A percentile compares a stretch with the other conserved stretches of the same genome.
Conservation (phyloP, 2,329 filamentous ascomycete genomes). For the Paecilomyces sp. region DNA sequence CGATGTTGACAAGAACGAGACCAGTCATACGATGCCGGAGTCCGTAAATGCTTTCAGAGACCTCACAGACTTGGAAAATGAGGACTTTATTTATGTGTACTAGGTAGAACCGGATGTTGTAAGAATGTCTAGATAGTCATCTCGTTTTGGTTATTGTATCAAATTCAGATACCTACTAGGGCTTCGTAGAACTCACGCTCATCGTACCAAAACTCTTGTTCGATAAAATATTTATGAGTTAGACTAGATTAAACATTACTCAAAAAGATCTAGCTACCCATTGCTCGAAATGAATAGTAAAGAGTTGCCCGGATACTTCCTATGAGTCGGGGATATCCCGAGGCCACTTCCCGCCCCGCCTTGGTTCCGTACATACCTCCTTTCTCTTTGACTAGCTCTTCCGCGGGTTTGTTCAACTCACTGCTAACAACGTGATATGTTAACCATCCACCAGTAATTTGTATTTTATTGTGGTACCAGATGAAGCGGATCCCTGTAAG, state of each 20-base stretch:
- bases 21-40: conserved; percentile 17
- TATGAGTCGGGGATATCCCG: too few relatives aligned
- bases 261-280: too few relatives aligned
- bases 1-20: conserved; percentile 19
- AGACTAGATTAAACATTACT: too few relatives aligned
- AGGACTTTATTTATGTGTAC: conserved; percentile 57
- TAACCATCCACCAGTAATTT: not conserved
- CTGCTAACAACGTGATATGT: not conserved
- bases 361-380: too few relatives aligned
- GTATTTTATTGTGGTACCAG: not conserved
- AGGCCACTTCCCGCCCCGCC: too few relatives aligned
- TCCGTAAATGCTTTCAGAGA: conserved; percentile 51
- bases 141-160: too few relatives aligned
- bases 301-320: too few relatives aligned
- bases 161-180: too few relatives aligned
- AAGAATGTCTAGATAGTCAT: not conserved
- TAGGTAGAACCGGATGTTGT: conserved; percentile 15
- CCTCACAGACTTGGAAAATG: conserved; percentile 54
- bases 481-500: not conserved
- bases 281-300: too few relatives aligned
- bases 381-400: not conserved
- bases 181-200: too few relatives aligned
- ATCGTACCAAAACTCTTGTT: too few relatives aligned
- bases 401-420: not conserved
- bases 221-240: too few relatives aligned